A percentile compares a stretch with the other conserved stretches of the same genome.
phyloP scores from a whole-genome alignment of 2,329 filamentous ascomycete genomes.

The Clathrospora elynae region DNA sequence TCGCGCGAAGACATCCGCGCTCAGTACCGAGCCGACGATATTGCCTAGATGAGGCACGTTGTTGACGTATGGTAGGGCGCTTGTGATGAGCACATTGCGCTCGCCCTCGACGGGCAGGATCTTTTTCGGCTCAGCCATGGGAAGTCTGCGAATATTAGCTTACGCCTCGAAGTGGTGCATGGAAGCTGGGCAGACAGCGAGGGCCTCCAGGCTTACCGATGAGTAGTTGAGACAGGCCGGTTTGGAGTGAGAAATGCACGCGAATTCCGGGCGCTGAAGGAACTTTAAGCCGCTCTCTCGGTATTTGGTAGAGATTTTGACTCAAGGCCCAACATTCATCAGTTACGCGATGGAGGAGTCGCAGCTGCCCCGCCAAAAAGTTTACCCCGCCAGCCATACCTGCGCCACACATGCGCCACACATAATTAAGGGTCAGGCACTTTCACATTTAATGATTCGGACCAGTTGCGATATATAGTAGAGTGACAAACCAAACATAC shows the following conservation, averaged over 20 bases:
- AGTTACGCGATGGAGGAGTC: slow-evolving; percentile 15
- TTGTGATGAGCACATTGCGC: slow-evolving; percentile 88
- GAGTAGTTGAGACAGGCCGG: not conserved
- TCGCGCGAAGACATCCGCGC: slow-evolving; percentile 76
- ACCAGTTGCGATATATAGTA: not conserved
- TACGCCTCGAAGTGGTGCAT: no score
- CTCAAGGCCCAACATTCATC: slow-evolving; percentile 30
- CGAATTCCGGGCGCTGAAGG: not conserved
- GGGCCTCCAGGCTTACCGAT: not conserved
- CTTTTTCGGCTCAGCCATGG: slow-evolving; percentile 46
- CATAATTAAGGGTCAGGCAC: slow-evolving; percentile 2
- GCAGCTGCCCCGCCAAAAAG: slow-evolving; percentile 33
- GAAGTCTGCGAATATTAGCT: slow-evolving; percentile 7
- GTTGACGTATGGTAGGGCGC: slow-evolving; percentile 85
- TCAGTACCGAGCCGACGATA: slow-evolving; percentile 65
- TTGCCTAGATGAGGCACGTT: slow-evolving; percentile 73
- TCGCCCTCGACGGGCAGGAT: slow-evolving; percentile 62
- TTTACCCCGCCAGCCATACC: slow-evolving; percentile 24
- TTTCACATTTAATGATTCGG: not conserved
- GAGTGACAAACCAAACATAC: no score
- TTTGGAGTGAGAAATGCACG: not conserved
- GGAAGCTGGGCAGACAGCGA: no score
- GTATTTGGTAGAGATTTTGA: slow-evolving; percentile 25
- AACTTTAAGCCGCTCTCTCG: slow-evolving; percentile 4
- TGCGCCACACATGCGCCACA: slow-evolving; percentile 20